These are phyloP conservation scores for Celoporthe dispersa DNA, from an alignment of 2,329 filamentous ascomycete species.

Conservation along the genomic window DNA sequence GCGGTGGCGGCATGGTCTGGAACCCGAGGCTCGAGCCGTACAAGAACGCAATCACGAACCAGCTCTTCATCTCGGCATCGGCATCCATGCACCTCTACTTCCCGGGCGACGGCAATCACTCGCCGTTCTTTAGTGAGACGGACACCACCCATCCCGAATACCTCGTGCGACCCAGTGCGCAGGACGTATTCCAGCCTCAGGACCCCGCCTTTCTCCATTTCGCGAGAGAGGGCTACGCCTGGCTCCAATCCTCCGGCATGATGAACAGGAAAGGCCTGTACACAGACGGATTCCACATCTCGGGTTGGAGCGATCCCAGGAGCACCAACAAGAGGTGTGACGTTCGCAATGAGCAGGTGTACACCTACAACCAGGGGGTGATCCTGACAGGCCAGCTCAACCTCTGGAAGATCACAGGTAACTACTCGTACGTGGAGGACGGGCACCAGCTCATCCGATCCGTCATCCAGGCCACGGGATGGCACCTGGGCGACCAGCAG, in stretches of 20 bases:
- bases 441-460: constrained; percentile 77
- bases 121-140: constrained; percentile 59
- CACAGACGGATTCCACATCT: constrained; percentile 87
- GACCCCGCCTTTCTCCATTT: constrained; percentile 72
- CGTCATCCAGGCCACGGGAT: constrained; percentile 81
- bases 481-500: constrained; percentile 53
- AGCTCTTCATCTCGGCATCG: constrained; percentile 84
- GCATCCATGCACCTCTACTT: constrained; percentile 90
- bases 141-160: constrained; percentile 13
- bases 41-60: constrained; percentile 96
- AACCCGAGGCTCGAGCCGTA: constrained; percentile 80
- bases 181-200: constrained; percentile 43
- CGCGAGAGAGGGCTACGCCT: constrained; percentile 77
- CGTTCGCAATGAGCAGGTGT: constrained; percentile 83
- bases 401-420: constrained; percentile 78
- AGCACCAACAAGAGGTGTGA: constrained; percentile 77
- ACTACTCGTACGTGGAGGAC: constrained; percentile 72
- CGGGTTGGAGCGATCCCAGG: constrained; percentile 61
- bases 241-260: constrained; percentile 82
- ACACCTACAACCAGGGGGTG: constrained; percentile 95
- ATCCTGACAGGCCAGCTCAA: constrained; percentile 80
- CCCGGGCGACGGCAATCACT: constrained; percentile 75
- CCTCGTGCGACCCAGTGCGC: constrained; percentile 13
- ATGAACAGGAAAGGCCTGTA: constrained; percentile 76
- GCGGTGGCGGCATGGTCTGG: constrained; percentile 90